These are phyloP conservation scores for Phytophthora tentaculata DNA, from an alignment of 352 stramenopile species.

Conservation along the genomic window DNA sequence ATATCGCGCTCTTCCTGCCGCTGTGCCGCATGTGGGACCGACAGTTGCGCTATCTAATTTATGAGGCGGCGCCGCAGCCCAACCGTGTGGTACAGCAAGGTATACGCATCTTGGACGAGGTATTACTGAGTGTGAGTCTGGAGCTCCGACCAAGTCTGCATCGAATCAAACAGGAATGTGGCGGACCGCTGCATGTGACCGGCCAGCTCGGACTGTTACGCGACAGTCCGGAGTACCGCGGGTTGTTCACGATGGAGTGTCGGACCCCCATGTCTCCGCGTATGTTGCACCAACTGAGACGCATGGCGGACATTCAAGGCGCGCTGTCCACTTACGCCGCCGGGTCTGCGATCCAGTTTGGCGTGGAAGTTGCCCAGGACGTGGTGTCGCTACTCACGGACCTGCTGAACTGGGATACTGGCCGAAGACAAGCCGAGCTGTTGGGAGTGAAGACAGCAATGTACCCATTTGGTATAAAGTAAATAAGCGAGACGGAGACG, in stretches of 20 bases:
- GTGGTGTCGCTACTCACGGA: constrained; percentile 74
- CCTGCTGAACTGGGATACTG: constrained; percentile 72
- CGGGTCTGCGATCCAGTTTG: constrained; percentile 77
- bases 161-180: constrained; percentile 52
- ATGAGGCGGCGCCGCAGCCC: constrained; percentile 72
- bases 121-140: constrained; percentile 77
- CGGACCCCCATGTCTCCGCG: constrained; percentile 53
- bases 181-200: constrained; percentile 45
- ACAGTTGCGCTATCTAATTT: constrained; percentile 80
- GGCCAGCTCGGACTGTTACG: constrained; percentile 78
- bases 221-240: constrained; percentile 65
- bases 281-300: constrained; percentile 63
- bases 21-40: constrained; percentile 81
- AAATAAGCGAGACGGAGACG: constrained; percentile 12
- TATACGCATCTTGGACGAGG: constrained; percentile 82
- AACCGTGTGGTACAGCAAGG: constrained; percentile 84
- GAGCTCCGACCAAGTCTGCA: constrained; percentile 66
- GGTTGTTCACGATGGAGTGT: constrained; percentile 65
- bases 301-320: constrained; percentile 85
- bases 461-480: constrained; percentile 8
- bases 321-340: constrained; percentile 68
- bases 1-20: constrained; percentile 79
- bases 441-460: constrained; percentile 34
- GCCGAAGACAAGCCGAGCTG: constrained; percentile 59
- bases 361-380: constrained; percentile 78